Conservation (phyloP, 305 asterid species). For the Petunia hybrid region DNA sequence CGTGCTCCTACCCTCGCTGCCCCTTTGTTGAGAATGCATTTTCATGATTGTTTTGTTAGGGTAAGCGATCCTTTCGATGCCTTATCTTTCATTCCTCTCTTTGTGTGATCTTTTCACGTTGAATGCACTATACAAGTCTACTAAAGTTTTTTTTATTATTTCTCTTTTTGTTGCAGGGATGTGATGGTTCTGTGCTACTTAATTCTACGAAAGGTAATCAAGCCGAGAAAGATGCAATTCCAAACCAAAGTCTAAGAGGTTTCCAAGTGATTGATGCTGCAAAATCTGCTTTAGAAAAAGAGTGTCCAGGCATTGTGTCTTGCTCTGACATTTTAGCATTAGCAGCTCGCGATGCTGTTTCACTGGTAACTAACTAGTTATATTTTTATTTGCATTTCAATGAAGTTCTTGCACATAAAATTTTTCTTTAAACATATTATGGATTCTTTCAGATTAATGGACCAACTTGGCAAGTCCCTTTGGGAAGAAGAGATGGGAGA, state of each 20-base stretch:
- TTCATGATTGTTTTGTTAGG: slow-evolving; percentile 65
- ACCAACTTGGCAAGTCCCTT: slow-evolving; percentile 65
- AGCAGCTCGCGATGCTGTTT: slow-evolving; percentile 52
- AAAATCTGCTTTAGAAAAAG: slow-evolving; percentile 48
- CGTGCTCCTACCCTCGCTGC: slow-evolving; percentile 55
- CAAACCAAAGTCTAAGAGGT: no score
- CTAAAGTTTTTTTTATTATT: no score
- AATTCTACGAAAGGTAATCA: slow-evolving; percentile 40
- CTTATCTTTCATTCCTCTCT: no score
- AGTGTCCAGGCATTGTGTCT: slow-evolving; percentile 51
- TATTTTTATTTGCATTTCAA: no score
- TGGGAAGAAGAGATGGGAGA: slow-evolving; percentile 45
- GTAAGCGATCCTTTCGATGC: slow-evolving; percentile 34
- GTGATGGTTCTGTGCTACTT: slow-evolving; percentile 55
- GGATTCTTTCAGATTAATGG: slow-evolving; percentile 36
- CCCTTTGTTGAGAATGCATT: slow-evolving; percentile 30
- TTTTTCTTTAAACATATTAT: no score
- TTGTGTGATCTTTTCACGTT: background rate
- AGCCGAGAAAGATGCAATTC: no score
- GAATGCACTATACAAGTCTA: background rate
- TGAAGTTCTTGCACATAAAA: no score
- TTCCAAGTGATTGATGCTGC: background rate
- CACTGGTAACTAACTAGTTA: slow-evolving; percentile 37
- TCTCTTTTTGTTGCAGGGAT: slow-evolving; percentile 43
- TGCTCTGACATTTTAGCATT: slow-evolving; percentile 60